These are phyloP conservation scores for Jatropha curcas DNA, from an alignment of 345 rosid genomes.

Conservation along the genomic window DNA sequence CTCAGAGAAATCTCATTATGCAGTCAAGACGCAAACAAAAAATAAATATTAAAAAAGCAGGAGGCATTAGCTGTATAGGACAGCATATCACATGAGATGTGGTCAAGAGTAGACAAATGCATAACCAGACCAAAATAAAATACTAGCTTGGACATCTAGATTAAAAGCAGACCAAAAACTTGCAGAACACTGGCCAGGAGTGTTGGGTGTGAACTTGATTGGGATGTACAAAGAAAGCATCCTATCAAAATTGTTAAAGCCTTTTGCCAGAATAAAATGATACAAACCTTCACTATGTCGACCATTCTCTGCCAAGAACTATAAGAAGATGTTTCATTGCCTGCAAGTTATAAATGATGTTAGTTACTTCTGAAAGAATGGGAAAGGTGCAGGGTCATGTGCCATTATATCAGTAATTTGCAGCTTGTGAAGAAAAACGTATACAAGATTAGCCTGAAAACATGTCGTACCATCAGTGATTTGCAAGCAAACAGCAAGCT, in stretches of 20 bases:
- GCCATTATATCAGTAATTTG: not conserved
- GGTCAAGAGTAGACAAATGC: not conserved
- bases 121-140: not conserved
- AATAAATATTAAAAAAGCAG: not conserved
- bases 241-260: not conserved
- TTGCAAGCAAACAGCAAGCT: conserved; percentile 40
- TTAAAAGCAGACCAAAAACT: not conserved
- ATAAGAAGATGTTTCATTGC: conserved; percentile 20
- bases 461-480: conserved; percentile 28
- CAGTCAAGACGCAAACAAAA: not conserved
- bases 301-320: conserved; percentile 62
- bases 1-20: not conserved
- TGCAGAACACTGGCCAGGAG: not conserved
- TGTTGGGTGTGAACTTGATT: not conserved
- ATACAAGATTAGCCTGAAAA: not conserved
- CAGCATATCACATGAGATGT: not conserved
- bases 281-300: conserved; percentile 58
- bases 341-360: conserved; percentile 34
- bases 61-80: not conserved
- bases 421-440: not conserved
- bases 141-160: not conserved
- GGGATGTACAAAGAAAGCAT: not conserved
- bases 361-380: not conserved
- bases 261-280: not conserved
- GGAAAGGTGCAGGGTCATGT: not conserved